Evolutionary conservation across 2,329 filamentous ascomycete genomes (phyloP), one percentile per base, ranked within the genome.

Genomic region (Hypoxylon sp.): DNA sequence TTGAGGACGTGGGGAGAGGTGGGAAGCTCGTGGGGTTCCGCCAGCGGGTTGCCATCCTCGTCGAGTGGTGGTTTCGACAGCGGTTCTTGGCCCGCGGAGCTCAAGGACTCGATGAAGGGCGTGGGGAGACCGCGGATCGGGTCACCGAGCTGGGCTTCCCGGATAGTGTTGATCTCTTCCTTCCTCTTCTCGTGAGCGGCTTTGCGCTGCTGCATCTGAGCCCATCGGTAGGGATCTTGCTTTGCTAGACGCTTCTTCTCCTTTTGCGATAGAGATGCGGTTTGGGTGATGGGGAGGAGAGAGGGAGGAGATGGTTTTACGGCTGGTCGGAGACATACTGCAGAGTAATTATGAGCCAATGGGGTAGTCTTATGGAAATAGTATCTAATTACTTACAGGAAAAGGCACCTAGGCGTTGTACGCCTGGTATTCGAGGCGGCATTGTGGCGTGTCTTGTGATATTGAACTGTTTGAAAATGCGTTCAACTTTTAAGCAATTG

Each of bases 91-190:
- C 84, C 85, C 20, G 85, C 89, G 8, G 85, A 86, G 74, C 92
- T 90, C 71, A 97, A 89, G 2, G 92, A 94, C 79, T 92, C 85
- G 72, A 97, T 81, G 74, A 97, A 97, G 28, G 93, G 87, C 15
- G 95, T 97, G 37, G 85, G 79, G 62, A 89, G 84, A 74, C 94
- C 95, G 71, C 89, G 86, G 67, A 99, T 83, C 0, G 93, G 91
- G 77, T 96, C 87, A 52, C 94, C 94, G 68, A 90, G 83, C 47
- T 84, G 83, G 48, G 83, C 83, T 61, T 87, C 82, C 62, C 92
- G 88, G 74, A 89, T 82, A 67, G 87, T 80, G 63, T 87, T 78
- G 57, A 98, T 85, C 66, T 88, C 87, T 65, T 87, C 83, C 72
- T 90, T 92, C 53, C 92, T 88, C 73, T 90, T 86, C 47, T 94